A percentile compares a stretch with the other conserved stretches of the same genome.
phyloP scores from a whole-genome alignment of 192 early-diverging fungal genomes.

The Coemansia sp. region DNA sequence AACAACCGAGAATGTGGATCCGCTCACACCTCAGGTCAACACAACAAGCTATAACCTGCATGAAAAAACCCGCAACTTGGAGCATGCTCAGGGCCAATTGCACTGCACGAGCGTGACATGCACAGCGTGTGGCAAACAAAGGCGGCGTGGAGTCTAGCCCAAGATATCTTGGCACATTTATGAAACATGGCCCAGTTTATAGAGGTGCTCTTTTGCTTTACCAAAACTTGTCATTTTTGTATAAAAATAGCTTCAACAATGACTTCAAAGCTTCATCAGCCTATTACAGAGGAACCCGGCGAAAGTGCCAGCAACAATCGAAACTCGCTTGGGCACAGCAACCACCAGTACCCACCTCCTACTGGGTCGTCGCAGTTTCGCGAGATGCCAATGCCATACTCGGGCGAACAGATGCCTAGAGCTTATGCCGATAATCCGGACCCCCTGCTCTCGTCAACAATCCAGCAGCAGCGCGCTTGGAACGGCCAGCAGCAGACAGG shows the following conservation, averaged over 20 bases:
- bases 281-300: slow-evolving; percentile 9
- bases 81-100: too few species aligned
- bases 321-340: background rate
- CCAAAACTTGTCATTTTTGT: background rate
- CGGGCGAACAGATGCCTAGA: background rate
- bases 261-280: slow-evolving; percentile 25
- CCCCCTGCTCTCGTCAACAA: slow-evolving; percentile 2
- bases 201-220: too few species aligned
- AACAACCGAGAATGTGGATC: background rate
- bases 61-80: too few species aligned
- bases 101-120: too few species aligned
- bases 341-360: background rate
- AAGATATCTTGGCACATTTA: too few species aligned
- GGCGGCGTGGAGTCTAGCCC: too few species aligned
- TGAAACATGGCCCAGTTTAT: too few species aligned
- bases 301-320: background rate
- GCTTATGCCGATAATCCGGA: background rate
- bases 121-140: too few species aligned
- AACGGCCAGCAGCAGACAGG: slow-evolving; percentile 6
- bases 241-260: slow-evolving; percentile 1
- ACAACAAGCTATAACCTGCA: background rate
- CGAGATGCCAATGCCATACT: slow-evolving; percentile 1
- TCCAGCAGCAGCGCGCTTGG: slow-evolving; percentile 6
- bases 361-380: background rate
- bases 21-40: background rate